A percentile compares a stretch with the other conserved stretches of the same genome.
These are phyloP conservation scores for Phytophthora lateralis DNA, from an alignment of 352 stramenopile species.

Conservation along the genomic window DNA sequence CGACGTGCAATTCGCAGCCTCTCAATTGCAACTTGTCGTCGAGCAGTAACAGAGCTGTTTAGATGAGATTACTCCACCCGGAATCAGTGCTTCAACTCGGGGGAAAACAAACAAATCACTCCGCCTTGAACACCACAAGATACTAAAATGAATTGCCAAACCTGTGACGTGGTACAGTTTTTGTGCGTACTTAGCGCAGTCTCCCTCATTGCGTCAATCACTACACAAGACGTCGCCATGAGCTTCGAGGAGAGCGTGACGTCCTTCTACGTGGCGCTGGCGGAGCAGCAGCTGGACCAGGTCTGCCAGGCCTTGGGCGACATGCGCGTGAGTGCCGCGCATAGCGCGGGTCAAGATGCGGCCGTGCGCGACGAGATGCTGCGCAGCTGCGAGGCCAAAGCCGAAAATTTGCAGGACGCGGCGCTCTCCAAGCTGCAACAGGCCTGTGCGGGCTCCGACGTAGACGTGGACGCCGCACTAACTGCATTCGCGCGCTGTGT, in stretches of 20 bases:
- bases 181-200: not conserved
- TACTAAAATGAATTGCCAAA: not conserved
- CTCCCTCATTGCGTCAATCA: too few relatives aligned
- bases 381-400: conserved; percentile 73
- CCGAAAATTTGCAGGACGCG: conserved; percentile 41
- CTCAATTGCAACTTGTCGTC: conserved; percentile 1
- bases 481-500: conserved; percentile 58
- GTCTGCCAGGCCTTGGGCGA: conserved; percentile 63
- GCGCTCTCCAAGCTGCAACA: conserved; percentile 50
- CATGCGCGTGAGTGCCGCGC: conserved; percentile 55
- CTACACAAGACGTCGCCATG: conserved; percentile 30
- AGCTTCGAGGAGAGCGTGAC: conserved; percentile 84
- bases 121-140: too few relatives aligned
- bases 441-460: conserved; percentile 41
- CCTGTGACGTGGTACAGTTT: too few relatives aligned
- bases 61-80: too few relatives aligned
- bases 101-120: too few relatives aligned
- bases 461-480: conserved; percentile 60
- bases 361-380: conserved; percentile 82
- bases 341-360: conserved; percentile 7
- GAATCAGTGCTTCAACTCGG: too few relatives aligned
- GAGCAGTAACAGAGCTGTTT: too few relatives aligned
- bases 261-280: conserved; percentile 82
- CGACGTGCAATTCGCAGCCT: not conserved
- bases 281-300: conserved; percentile 71